A percentile compares a stretch with the other conserved stretches of the same genome.
Evolutionary conservation across 2,329 filamentous ascomycete species (phyloP).

Genomic region (Xylaria sp.): DNA sequence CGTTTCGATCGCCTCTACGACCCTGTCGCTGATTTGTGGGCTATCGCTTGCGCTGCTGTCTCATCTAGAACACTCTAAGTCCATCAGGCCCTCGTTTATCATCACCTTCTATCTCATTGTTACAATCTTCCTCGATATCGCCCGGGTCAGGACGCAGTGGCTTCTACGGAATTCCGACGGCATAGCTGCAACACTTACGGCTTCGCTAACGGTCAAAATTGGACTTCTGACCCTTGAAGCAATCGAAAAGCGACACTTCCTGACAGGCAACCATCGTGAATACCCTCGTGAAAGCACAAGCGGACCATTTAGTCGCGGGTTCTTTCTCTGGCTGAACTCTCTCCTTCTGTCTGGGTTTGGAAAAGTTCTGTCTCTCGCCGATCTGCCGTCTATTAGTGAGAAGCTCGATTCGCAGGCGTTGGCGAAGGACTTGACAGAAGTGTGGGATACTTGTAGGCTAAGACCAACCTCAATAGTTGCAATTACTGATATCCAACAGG

Average conservation of each 20-base stretch:
- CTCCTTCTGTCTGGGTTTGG: constrained; percentile 17
- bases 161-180: neutral
- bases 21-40: constrained; percentile 15
- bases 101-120: constrained; percentile 15
- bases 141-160: constrained; percentile 17
- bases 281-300: constrained; percentile 19
- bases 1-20: constrained; percentile 14
- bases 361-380: constrained; percentile 14
- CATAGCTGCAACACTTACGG: constrained; percentile 12
- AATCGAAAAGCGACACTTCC: constrained; percentile 4
- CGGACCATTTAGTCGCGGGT: constrained; percentile 11
- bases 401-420: constrained; percentile 17
- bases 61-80: constrained; percentile 16
- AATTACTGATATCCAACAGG: constrained; percentile 1
- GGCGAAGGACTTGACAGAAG: neutral
- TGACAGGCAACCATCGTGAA: neutral
- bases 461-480: neutral
- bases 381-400: constrained; percentile 19
- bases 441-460: constrained; percentile 13
- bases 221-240: constrained; percentile 14
- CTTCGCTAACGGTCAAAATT: constrained; percentile 12
- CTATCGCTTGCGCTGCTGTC: constrained; percentile 15
- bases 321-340: constrained; percentile 22
- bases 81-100: constrained; percentile 18
- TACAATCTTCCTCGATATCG: constrained; percentile 9